Percentiles rank a stretch among this genome's conserved stretches.
Conservation (phyloP, 768 basidiomycete species). For the Pulveroboletus sp. region DNA sequence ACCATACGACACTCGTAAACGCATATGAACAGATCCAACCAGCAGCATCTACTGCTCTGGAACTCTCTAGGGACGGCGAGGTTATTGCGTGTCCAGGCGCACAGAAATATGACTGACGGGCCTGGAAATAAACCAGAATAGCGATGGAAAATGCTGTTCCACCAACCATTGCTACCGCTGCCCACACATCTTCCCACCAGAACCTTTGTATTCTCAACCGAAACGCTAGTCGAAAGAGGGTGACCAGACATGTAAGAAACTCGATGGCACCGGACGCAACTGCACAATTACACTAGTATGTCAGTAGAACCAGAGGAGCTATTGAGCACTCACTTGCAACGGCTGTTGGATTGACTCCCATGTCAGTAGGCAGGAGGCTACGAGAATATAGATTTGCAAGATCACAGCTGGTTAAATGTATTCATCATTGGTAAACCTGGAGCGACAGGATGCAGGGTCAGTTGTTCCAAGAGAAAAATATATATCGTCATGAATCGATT, state of each 20-base stretch:
- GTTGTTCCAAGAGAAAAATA: too few species aligned
- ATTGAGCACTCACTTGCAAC: background rate
- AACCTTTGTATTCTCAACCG: slow-evolving; percentile 9
- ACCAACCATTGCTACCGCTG: background rate
- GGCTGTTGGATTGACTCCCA: background rate
- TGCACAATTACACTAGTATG: background rate
- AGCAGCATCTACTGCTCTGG: too few species aligned
- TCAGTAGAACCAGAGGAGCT: background rate
- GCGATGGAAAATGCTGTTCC: background rate
- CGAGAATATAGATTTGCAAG: too few species aligned
- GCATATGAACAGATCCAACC: background rate
- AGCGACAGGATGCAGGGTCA: too few species aligned
- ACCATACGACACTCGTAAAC: slow-evolving; percentile 9
- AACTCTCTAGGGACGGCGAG: too few species aligned
- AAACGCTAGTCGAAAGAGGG: slow-evolving; percentile 6
- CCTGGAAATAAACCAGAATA: background rate
- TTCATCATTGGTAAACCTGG: too few species aligned
- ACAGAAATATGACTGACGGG: too few species aligned
- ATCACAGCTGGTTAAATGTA: too few species aligned
- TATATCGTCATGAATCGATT: too few species aligned
- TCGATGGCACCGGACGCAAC: background rate
- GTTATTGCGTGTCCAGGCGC: too few species aligned
- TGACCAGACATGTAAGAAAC: background rate
- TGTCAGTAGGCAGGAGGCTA: background rate
- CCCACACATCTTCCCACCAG: slow-evolving; percentile 17